Base-by-base conservation (phyloP, 1,139 yeast species). In the Chernovozyma aurita region DNA sequence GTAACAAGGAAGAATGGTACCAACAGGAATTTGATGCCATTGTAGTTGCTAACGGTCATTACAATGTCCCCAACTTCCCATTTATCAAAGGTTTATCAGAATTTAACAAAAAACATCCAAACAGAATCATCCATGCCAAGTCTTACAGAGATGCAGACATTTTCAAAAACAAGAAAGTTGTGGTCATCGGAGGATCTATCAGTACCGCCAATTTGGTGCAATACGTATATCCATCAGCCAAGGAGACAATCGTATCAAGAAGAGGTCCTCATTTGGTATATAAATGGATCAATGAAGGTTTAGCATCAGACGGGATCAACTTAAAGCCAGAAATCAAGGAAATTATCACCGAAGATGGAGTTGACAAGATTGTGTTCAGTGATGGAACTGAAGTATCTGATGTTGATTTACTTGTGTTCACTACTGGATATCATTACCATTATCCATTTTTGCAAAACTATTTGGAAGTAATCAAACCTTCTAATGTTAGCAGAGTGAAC, bases 111-210 rank as follows among this genome's bases (percentile, higher is more conserved):
- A 52, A 57, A 21, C 63, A 57, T 42, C 80, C 84, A 1, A 68
- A 63, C 2, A 53, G 69, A 6, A 60, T 83, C 2, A 51, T 65
- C 16, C 94, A 85, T 55, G 69, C 88, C 14, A 79, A 77, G 48
- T 59, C 71, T 21, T 85, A 73, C 55, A 66, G 80, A 41, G 63
- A 62, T 13, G 72, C 80, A 3, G 66, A 69, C 4, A 66, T 61
- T 26, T 79, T 61, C 44, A 51, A 51, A 22, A 62, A 59, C 36
- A 62, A 73, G 45, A 63, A 63, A 17, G 70, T 73, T 3, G 50
- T 76, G 36, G 57, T 75, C 27, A 63, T 76, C 31, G 81, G 80
- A 3, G 74, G 77, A 0, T 65, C 75, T 28, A 59, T 75, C 28
- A 66, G 75, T 45, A 69, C 79, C 3, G 60, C 70, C 24, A 78